Evolutionary conservation across 352 stramenopile genomes (phyloP).

Genomic region (Pythium sp.): DNA sequence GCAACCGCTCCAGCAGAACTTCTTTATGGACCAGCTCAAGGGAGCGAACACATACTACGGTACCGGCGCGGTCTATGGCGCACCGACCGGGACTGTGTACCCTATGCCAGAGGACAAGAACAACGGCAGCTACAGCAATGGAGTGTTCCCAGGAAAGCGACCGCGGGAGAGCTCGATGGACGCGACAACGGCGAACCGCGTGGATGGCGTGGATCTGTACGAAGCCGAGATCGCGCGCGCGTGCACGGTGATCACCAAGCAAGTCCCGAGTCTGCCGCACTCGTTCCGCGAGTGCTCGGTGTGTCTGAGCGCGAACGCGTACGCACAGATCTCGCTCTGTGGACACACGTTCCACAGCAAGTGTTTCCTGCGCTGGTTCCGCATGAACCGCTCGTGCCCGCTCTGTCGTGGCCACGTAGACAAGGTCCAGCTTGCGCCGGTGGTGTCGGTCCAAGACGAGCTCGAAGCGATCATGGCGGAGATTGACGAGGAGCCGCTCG

Average conservation of each 20-base stretch:
- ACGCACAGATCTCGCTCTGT: slow-evolving; percentile 63
- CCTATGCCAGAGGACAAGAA: slow-evolving; percentile 10
- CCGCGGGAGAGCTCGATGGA: slow-evolving; percentile 17
- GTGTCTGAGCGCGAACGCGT: slow-evolving; percentile 67
- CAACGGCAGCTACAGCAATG: not conserved
- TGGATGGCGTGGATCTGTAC: slow-evolving; percentile 48
- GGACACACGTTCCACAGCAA: slow-evolving; percentile 78
- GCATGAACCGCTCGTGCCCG: slow-evolving; percentile 67
- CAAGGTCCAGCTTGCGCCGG: slow-evolving; percentile 49
- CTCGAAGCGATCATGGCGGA: slow-evolving; percentile 78
- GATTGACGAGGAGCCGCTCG: slow-evolving; percentile 51
- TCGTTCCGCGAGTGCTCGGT: slow-evolving; percentile 72
- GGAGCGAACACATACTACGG: slow-evolving; percentile 11
- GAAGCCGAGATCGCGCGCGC: slow-evolving; percentile 64
- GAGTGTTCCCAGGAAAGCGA: slow-evolving; percentile 17
- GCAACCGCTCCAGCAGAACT: slow-evolving; percentile 3
- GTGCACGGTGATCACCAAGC: slow-evolving; percentile 51
- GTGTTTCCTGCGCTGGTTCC: slow-evolving; percentile 82
- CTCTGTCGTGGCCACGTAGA: slow-evolving; percentile 65
- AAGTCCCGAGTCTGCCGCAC: slow-evolving; percentile 39
- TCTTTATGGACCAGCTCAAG: slow-evolving; percentile 24
- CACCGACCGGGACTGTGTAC: not conserved
- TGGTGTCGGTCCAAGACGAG: slow-evolving; percentile 53
- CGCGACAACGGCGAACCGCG: not conserved
- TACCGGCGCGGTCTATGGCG: not conserved